A percentile compares a stretch with the other conserved stretches of the same genome.
These are phyloP conservation scores for Globisporangium nagaii DNA, from an alignment of 352 stramenopile species.

Conservation along the genomic window DNA sequence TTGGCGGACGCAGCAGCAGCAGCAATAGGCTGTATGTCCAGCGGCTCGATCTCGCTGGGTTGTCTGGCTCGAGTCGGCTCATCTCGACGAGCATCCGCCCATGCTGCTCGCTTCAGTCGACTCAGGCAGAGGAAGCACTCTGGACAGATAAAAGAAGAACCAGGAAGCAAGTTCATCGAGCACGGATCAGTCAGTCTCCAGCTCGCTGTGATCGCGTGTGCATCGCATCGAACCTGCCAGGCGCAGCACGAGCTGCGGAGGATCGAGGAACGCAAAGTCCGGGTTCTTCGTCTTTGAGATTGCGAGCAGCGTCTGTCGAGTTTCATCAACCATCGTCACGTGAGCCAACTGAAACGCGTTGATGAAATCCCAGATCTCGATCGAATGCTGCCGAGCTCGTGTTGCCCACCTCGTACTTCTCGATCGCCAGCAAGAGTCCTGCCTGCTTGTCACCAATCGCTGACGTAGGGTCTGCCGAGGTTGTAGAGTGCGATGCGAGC, in stretches of 20 bases:
- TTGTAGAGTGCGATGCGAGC: neutral
- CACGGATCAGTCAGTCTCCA: too few relatives aligned
- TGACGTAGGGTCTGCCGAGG: neutral
- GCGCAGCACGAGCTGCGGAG: slow-evolving; percentile 27
- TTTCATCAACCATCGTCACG: too few relatives aligned
- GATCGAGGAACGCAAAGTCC: slow-evolving; percentile 43
- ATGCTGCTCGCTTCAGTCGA: slow-evolving; percentile 26
- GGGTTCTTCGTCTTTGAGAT: slow-evolving; percentile 25
- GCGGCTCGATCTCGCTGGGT: neutral
- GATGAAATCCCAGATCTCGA: too few relatives aligned
- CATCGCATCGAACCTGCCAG: slow-evolving; percentile 23
- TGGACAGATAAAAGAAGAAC: neutral
- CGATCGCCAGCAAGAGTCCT: slow-evolving; percentile 25
- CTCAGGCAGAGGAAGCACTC: slow-evolving; percentile 22
- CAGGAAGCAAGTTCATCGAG: neutral
- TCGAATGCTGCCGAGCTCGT: too few relatives aligned
- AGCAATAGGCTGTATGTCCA: neutral
- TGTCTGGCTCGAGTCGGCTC: neutral
- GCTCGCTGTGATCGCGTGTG: too few relatives aligned
- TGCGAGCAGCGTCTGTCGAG: slow-evolving; percentile 24
- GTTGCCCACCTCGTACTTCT: slow-evolving; percentile 34
- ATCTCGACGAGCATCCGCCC: slow-evolving; percentile 13
- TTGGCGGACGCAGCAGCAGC: too few relatives aligned
- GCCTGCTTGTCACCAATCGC: slow-evolving; percentile 3
- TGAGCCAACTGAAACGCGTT: too few relatives aligned